Base-by-base conservation (phyloP, 768 basidiomycete genomes). In the Pholiota molesta region DNA sequence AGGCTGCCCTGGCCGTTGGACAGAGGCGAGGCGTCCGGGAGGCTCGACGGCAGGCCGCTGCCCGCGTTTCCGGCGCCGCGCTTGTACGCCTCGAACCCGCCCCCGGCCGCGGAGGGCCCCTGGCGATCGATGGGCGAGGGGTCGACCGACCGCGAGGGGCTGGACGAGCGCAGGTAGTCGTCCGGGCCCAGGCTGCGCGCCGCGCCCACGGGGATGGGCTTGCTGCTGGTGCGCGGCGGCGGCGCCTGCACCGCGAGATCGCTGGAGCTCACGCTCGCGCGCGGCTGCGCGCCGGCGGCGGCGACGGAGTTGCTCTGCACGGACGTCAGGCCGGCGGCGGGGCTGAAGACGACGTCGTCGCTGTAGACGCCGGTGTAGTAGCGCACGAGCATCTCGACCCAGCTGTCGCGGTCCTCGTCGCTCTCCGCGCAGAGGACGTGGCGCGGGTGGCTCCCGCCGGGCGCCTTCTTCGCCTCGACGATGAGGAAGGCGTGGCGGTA, bases 351-450 rank as follows among this genome's bases (percentile, higher is more conserved):
- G 8, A 85, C 76, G 51, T 92, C 90, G 47, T 92, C 90, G 74
- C 84, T 89, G 77, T 93, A 93, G n/a, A 78, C 75, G 35, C 93
- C 93, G 8, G 87, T 84, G 62, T 92, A 92, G 73, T 95, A 95
- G 47, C 91, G 85, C 58, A 97, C 94, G 56, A 99, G 87, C 63
- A 94, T 88, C 61, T 94, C 90, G 28, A 99, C 95, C 97, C 97
- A 99, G 60, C 81, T 84, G 72, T 99, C 97, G 49, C 97, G 84
- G 71, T 97, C 95, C 47, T 82, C 78, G 75, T 99, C 97, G 71
- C 94, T 97, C 76, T 97, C 95, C 0, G 97, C 97, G 70, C 97
- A 99, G 4, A 99, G 80, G 42, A 99, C 96, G 71, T 99, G 97
- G 17, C 94, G 86, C 31, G 90, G 81, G 68, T 85, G 86, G 52